Base-by-base conservation (phyloP, 352 stramenopile genomes). In the Phytophthora hibernalis region DNA sequence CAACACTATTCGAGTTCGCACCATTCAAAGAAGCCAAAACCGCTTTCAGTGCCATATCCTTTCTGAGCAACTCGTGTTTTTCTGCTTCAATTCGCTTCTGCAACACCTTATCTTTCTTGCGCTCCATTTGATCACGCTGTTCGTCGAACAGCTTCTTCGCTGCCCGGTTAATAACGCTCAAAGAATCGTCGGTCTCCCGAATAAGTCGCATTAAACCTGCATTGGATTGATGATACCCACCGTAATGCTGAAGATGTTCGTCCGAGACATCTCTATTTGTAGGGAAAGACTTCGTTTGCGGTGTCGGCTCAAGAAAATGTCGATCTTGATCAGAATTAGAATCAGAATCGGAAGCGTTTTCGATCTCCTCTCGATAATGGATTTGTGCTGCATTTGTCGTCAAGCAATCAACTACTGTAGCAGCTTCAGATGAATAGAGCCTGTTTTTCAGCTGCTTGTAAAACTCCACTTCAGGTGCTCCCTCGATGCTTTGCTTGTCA, bases 151-250 rank as follows among this genome's bases (percentile, higher is more conserved):
- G n/a, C 20, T 72, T 72, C 42, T 79, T 77, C 18, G 85, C 85
- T 24, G 72, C 65, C 26, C 77, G 62, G 20, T 91, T 74, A 43
- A 93, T 76, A 9, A 93, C 82, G 57, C 82, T 93, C 8, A 93
- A 73, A n/a, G 84, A 90, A 56, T 91, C 85, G 26, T 93, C 83
- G 2, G 77, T 79, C 37, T 88, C 80, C 26, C 72, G 59, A 18
- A 91, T 74, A 5, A 93, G 58, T 18, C 65, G 60, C 21, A 84
- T 45, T 2, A 93, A 69, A 18, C 47, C 61, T 44, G 72, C 70
- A 18, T 75, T 66, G 1, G 55, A 28, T 42, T 26, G 35, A 8
- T 20, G 47, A 5, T 18, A 15, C 12, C 53, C 35, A 33, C 13
- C 9, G 20, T n/a, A 7, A 51, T 5, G 24, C 28, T 16, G 22